Evolutionary conservation across 768 basidiomycete species (phyloP).

Genomic region (Trametes meyenii): DNA sequence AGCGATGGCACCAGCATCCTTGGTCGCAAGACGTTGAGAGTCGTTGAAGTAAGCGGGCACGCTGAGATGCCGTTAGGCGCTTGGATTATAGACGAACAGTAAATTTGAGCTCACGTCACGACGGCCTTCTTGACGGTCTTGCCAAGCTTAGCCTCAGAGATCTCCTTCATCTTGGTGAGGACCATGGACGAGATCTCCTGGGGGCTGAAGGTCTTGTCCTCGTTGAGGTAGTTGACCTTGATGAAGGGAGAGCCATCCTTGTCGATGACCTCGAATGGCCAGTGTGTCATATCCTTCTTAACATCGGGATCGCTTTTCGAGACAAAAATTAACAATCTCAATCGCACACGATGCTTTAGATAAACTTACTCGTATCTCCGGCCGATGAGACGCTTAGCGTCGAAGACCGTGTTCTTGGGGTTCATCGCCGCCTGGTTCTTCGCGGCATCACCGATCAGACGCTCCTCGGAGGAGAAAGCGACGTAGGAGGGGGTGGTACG

Average conservation of each 20-base stretch:
- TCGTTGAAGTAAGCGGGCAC: conserved; percentile 99
- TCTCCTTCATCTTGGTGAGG: conserved; percentile 99
- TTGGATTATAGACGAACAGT: conserved; percentile 9
- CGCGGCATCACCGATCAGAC: conserved; percentile 97
- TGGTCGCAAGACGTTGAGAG: conserved; percentile 98
- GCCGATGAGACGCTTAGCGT: conserved; percentile 98
- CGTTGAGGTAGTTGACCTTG: conserved; percentile 92
- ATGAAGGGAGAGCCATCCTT: conserved; percentile 97
- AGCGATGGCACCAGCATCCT: conserved; percentile 97
- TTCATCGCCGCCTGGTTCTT: conserved; percentile 99
- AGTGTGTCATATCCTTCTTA: conserved; percentile 96
- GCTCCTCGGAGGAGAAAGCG: conserved; percentile 95
- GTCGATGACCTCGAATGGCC: conserved; percentile 97
- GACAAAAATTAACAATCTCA: conserved; percentile 9
- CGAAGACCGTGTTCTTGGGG: conserved; percentile 98
- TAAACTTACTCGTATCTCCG: conserved; percentile 86
- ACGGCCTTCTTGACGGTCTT: conserved; percentile 99
- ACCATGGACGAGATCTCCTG: conserved; percentile 99
- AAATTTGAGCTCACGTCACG: conserved; percentile 72
- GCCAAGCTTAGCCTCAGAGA: conserved; percentile 98
- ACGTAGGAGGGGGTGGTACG: conserved; percentile 99
- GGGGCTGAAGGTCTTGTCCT: conserved; percentile 95
- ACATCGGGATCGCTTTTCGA: conserved; percentile 77
- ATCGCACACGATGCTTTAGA: neutral
- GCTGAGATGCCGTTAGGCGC: conserved; percentile 37